Evolutionary conservation across 1,139 yeast genomes (phyloP).

Genomic region (Saccharomyces hybrid): DNA sequence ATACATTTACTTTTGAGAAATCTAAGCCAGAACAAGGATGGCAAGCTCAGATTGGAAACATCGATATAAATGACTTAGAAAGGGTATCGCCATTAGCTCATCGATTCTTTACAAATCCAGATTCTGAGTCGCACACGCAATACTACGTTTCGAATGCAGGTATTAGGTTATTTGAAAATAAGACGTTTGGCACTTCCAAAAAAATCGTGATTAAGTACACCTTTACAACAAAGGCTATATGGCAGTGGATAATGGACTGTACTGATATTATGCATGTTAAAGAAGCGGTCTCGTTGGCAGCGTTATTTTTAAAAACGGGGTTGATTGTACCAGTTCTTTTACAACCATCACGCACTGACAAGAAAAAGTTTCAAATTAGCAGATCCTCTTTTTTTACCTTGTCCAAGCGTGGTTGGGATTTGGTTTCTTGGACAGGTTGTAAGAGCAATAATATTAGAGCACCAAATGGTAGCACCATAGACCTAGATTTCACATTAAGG

Average conservation of each 20-base stretch:
- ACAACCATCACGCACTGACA: constrained; percentile 29
- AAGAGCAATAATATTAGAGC: constrained; percentile 4
- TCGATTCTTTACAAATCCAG: constrained; percentile 78
- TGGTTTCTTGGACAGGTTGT: constrained; percentile 35
- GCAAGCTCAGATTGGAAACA: constrained; percentile 12
- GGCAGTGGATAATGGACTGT: constrained; percentile 89
- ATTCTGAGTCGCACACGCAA: constrained; percentile 73
- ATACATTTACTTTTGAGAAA: constrained; percentile 27
- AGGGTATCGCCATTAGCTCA: constrained; percentile 64
- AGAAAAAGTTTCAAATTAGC: constrained; percentile 29
- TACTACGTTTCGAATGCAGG: constrained; percentile 68
- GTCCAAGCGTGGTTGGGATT: constrained; percentile 35
- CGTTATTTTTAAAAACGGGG: constrained; percentile 44
- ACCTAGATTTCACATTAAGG: constrained; percentile 3
- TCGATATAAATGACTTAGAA: constrained; percentile 12
- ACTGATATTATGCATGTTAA: constrained; percentile 54
- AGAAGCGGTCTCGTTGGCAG: constrained; percentile 59
- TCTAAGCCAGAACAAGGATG: constrained; percentile 8
- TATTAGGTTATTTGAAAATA: constrained; percentile 47
- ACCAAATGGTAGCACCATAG: constrained; percentile 5
- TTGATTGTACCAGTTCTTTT: constrained; percentile 41
- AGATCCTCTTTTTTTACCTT: constrained; percentile 36
- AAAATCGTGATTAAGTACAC: constrained; percentile 36
- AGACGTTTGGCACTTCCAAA: constrained; percentile 30
- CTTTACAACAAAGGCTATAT: constrained; percentile 67